Base-by-base conservation (phyloP, 495 filamentous ascomycete genomes). In the Evansstolkia leycettana region DNA sequence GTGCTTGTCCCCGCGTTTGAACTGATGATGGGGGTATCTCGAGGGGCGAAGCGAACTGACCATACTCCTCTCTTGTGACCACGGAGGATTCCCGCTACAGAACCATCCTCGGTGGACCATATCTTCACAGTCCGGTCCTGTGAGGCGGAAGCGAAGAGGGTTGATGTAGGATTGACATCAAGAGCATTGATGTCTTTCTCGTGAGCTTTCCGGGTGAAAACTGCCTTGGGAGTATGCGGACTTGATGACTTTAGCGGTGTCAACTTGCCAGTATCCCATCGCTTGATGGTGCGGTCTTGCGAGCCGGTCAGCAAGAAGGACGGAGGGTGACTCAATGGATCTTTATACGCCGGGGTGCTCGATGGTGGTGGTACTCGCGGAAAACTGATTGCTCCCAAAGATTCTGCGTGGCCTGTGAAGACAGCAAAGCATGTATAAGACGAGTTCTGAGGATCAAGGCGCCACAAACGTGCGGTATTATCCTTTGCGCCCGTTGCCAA, bases 141-240 rank as follows among this genome's bases (percentile, higher is more conserved):
- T 8, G 89, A 95, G 24, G 90, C 90, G 0, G 88, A 94, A 9
- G 92, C 90, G 54, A 96, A 94, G 1, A 93, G 56, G 11, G 69
- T 65, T 10, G 71, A 71, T 10, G 67, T 65, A 16, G 76, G 70
- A 43, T 80, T 81, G 23, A 88, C 67, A 37, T 90, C 84, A 12
- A 99, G 65, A 3, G 90, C 85, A 45, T 99, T 99, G 62, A 99
- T 99, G 43, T 99, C 90, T 46, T 96, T 99, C 39, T 99, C 90
- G 55, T 99, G 90, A 2, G 90, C 92, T 58, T 94, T 84, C 23
- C 88, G 73, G 4, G 89, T 94, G 45, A 84, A 92, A 11, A 72
- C 46, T 5, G 84, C 77, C 46, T 72, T 69, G 26, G 57, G 46
- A 12, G 50, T 46, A 38, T 65, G 62, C 30, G 60, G 45, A 46